Evolutionary conservation across 2,329 filamentous ascomycete species (phyloP).

Genomic region (Fusarium sp.): DNA sequence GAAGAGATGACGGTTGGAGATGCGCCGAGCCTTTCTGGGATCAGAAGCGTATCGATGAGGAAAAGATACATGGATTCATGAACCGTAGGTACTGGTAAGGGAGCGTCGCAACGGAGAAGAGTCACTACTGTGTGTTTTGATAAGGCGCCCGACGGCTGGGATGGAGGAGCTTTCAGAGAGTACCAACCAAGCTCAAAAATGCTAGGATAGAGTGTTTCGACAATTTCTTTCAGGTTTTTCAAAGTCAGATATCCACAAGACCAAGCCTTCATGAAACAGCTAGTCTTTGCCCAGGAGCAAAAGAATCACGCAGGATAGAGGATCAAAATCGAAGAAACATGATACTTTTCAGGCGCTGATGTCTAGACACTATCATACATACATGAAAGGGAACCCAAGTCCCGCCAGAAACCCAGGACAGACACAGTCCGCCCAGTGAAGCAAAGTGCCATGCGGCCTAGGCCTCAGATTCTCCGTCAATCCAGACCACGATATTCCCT

Average conservation of each 20-base stretch:
- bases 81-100: not conserved
- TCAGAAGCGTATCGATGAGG: not conserved
- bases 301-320: not conserved
- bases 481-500: constrained; percentile 61
- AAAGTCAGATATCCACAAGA: too few species aligned
- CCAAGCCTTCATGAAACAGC: too few species aligned
- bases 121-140: not conserved
- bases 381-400: not conserved
- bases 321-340: not conserved
- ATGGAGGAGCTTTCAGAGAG: too few species aligned
- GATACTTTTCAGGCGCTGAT: not conserved
- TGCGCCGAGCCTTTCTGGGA: not conserved
- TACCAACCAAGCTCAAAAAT: too few species aligned
- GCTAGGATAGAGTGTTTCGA: too few species aligned
- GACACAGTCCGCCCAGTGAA: not conserved
- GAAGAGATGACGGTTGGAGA: not conserved
- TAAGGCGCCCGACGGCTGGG: too few species aligned
- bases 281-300: not conserved
- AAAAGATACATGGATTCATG: not conserved
- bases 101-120: not conserved
- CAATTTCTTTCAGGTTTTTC: too few species aligned
- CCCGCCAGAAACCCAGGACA: not conserved
- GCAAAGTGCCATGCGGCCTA: not conserved
- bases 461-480: constrained; percentile 51
- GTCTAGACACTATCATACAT: not conserved